phyloP scores from a whole-genome alignment of 192 early-diverging fungal species.

The Rhizoclosmatium globosum region DNA sequence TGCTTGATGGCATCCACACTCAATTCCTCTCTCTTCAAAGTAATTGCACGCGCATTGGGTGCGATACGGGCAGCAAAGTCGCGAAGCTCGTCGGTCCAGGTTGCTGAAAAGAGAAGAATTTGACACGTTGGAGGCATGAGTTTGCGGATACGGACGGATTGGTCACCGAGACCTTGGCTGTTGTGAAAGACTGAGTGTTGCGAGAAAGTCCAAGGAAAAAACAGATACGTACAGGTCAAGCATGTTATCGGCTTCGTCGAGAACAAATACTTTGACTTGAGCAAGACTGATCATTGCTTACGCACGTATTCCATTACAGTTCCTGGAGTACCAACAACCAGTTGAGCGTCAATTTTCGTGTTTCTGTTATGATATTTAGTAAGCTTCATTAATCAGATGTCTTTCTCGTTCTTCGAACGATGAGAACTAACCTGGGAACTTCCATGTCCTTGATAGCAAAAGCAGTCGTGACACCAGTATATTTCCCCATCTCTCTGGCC shows the following conservation, averaged over 20 bases:
- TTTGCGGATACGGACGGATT: conserved; percentile 86
- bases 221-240: conserved; percentile 65
- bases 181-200: neutral
- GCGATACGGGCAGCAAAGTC: conserved; percentile 84
- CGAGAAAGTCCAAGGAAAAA: conserved; percentile 46
- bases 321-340: conserved; percentile 95
- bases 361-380: conserved; percentile 39
- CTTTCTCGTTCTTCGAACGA: neutral
- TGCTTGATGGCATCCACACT: conserved; percentile 95
- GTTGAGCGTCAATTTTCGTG: conserved; percentile 74
- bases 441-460: conserved; percentile 81
- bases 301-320: conserved; percentile 82
- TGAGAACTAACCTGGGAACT: conserved; percentile 26
- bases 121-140: conserved; percentile 80
- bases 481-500: conserved; percentile 90
- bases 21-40: conserved; percentile 85
- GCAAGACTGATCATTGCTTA: conserved; percentile 67
- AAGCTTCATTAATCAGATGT: conserved; percentile 1
- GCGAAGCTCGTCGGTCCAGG: conserved; percentile 83
- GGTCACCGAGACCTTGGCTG: conserved; percentile 75
- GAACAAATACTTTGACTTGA: conserved; percentile 81
- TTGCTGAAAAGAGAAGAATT: conserved; percentile 94
- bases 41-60: conserved; percentile 86
- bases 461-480: conserved; percentile 75
- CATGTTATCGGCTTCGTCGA: conserved; percentile 99